Conservation (phyloP, 805 yeast species). For the Spathaspora sp. region DNA sequence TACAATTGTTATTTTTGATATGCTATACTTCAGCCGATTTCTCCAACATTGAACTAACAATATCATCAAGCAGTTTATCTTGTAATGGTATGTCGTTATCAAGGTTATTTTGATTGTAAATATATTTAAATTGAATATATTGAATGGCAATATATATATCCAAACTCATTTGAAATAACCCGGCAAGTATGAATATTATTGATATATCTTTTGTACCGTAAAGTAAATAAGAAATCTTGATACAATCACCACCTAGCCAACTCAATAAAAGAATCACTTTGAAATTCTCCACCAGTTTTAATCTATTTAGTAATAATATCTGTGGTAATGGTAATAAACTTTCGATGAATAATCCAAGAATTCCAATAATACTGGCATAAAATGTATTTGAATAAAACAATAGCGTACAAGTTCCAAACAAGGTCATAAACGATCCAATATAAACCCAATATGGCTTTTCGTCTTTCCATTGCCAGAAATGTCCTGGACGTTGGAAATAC, state of each 20-base stretch:
- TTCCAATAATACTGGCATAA: slow-evolving; percentile 54
- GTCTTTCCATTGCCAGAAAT: slow-evolving; percentile 86
- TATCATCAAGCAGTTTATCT: slow-evolving; percentile 2
- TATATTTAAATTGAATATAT: slow-evolving; percentile 56
- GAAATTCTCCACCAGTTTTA: slow-evolving; percentile 74
- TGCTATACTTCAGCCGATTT: background rate
- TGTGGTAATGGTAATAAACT: slow-evolving; percentile 75
- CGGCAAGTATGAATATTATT: slow-evolving; percentile 61
- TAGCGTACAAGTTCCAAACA: slow-evolving; percentile 39
- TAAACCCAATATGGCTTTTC: slow-evolving; percentile 61
- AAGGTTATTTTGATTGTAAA: no score
- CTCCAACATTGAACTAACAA: background rate
- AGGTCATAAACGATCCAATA: slow-evolving; percentile 41
- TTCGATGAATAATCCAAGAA: slow-evolving; percentile 66
- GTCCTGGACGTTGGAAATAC: slow-evolving; percentile 52
- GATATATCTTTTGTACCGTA: slow-evolving; percentile 74
- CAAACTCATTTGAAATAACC: slow-evolving; percentile 71
- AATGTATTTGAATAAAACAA: slow-evolving; percentile 28
- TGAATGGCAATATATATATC: slow-evolving; percentile 73
- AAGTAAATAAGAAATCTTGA: slow-evolving; percentile 70
- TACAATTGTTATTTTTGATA: no score
- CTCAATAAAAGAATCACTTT: slow-evolving; percentile 69
- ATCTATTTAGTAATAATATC: slow-evolving; percentile 61
- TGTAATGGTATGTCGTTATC: background rate
- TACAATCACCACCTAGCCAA: slow-evolving; percentile 87